A percentile compares a stretch with the other conserved stretches of the same genome.
phyloP scores from a whole-genome alignment of 2,329 filamentous ascomycete genomes.

The Acarospora socialis region DNA sequence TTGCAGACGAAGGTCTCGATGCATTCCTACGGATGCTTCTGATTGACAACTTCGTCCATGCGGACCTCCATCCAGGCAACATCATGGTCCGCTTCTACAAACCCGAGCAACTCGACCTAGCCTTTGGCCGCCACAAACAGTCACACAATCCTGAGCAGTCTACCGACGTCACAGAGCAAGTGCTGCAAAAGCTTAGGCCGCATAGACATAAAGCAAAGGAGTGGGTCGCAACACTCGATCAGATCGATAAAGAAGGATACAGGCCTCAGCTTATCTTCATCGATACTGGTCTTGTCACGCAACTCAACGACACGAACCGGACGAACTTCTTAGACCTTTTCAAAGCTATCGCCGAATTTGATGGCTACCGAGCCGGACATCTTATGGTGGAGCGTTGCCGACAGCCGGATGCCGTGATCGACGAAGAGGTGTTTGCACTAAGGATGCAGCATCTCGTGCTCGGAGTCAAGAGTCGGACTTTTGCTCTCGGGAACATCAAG shows the following conservation, averaged over 20 bases:
- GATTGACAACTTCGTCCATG: slow-evolving; percentile 95
- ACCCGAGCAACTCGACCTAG: slow-evolving; percentile 55
- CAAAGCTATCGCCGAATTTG: slow-evolving; percentile 88
- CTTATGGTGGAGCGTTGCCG: slow-evolving; percentile 94
- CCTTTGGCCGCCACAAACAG: slow-evolving; percentile 27
- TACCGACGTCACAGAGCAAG: slow-evolving; percentile 72
- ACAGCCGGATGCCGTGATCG: slow-evolving; percentile 78
- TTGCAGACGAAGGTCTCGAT: slow-evolving; percentile 87
- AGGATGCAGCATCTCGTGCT: slow-evolving; percentile 96
- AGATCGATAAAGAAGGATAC: slow-evolving; percentile 77
- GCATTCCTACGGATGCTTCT: slow-evolving; percentile 94
- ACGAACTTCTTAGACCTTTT: slow-evolving; percentile 90
- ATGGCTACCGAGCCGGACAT: slow-evolving; percentile 86
- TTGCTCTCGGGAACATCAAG: slow-evolving; percentile 85
- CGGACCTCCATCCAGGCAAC: slow-evolving; percentile 90
- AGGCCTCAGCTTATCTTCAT: slow-evolving; percentile 93
- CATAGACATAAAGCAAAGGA: slow-evolving; percentile 50
- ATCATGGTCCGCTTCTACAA: slow-evolving; percentile 99
- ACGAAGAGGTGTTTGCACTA: slow-evolving; percentile 79
- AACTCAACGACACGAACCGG: slow-evolving; percentile 76
- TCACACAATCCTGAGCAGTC: slow-evolving; percentile 21
- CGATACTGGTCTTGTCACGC: slow-evolving; percentile 87
- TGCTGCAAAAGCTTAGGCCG: slow-evolving; percentile 65
- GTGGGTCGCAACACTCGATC: slow-evolving; percentile 60
- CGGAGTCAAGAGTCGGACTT: slow-evolving; percentile 75